phyloP scores from a whole-genome alignment of 768 basidiomycete genomes.

The Basidioascus undulatus region DNA sequence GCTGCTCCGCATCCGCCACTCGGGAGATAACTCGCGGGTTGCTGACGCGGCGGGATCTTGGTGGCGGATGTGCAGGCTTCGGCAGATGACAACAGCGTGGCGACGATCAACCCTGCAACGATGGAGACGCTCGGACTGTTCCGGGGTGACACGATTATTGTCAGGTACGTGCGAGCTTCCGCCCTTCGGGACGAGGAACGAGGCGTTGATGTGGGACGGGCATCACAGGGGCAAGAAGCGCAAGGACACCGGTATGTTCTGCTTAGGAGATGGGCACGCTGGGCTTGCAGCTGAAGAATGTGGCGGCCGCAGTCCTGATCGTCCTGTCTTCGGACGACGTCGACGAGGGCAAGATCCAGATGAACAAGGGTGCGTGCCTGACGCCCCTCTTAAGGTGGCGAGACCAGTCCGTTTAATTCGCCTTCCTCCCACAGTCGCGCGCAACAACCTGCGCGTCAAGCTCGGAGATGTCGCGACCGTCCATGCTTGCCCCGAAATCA shows the following conservation, averaged over 20 bases:
- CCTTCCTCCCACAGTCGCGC: constrained; percentile 39
- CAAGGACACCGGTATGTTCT: constrained; percentile 41
- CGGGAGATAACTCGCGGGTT: too few species aligned
- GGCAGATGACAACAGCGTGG: constrained; percentile 84
- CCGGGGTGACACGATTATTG: constrained; percentile 88
- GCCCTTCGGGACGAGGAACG: too few species aligned
- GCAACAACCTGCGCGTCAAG: constrained; percentile 93
- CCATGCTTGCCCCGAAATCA: constrained; percentile 88
- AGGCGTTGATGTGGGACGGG: background rate
- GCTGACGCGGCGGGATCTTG: too few species aligned
- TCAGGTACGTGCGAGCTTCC: constrained; percentile 32
- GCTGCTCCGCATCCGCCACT: background rate
- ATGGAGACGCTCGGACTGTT: constrained; percentile 88
- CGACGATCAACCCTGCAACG: constrained; percentile 81
- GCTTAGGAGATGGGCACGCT: background rate
- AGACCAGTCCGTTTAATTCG: background rate
- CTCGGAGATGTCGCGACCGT: constrained; percentile 89
- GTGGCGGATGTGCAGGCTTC: too few species aligned
- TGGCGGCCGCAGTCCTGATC: constrained; percentile 41
- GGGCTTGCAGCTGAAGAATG: background rate
- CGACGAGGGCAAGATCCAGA: constrained; percentile 89
- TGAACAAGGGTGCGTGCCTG: constrained; percentile 49
- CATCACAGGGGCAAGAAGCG: constrained; percentile 86
- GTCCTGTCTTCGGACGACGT: constrained; percentile 87
- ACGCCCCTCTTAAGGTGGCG: too few species aligned